Evolutionary conservation across 1,284 basidiomycete genomes (phyloP), one percentile per base, ranked within the genome.

Genomic region (Moesziomyces sp.): DNA sequence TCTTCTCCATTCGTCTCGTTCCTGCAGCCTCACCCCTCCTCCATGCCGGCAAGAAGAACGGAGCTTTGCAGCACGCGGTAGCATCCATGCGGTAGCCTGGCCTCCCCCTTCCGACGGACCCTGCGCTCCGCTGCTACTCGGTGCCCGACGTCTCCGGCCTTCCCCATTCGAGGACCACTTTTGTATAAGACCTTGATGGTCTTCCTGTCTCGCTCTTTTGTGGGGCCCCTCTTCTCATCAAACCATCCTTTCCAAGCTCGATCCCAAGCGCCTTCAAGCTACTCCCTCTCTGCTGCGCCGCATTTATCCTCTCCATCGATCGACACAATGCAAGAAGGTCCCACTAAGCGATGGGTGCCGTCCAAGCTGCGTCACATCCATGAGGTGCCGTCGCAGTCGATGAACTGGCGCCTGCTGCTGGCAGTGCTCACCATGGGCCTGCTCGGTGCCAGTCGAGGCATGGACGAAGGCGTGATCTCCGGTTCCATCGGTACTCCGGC

Each of bases 391-490:
- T 61, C 54, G 46, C 53, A 51, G 34, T 38, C 65, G 11, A 53
- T 68, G 46, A 68, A 68, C 50, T 68, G 65, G 65, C 53, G 65
- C 4, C 45, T 68, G 23, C 46, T 68, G n/a, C 19, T 68, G 13
- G 65, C 58, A 13, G 65, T 68, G 14, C 28, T 58, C 18, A 42
- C 34, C 46, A 68, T 68, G n/a, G 65, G 65, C 21, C 23, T 68
- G 44, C 54, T 68, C 19, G 65, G 65, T 21, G 65, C 65, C 23
- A 56, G 58, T 50, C 58, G 58, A 28, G 65, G 65, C 23, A 60
- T 61, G 48, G 68, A 68, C 18, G 58, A 68, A 43, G 65, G 65
- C n/a, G 44, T 68, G 18, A 68, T 68, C 52, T 42, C 52, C 5
- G 65, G 65, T 3, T 50, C 55, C 16, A 59, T 59, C 52, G 57